Evolutionary conservation across 169 alveolate species (phyloP).

Genomic region (Plasmodium reichenowi): DNA sequence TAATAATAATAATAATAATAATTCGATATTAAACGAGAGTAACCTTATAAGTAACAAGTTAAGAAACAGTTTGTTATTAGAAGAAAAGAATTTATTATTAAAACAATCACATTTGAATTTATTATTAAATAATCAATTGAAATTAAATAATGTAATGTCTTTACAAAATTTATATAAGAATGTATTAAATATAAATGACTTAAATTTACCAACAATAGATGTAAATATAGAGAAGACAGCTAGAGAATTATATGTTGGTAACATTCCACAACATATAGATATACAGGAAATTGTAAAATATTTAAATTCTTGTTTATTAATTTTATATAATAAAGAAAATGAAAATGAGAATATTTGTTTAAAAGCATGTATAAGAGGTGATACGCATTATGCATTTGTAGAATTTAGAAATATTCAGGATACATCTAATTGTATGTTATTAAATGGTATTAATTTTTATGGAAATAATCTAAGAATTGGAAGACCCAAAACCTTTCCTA

Average conservation of each 20-base stretch:
- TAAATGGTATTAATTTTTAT: slow-evolving; percentile 82
- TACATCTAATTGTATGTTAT: slow-evolving; percentile 88
- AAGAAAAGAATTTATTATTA: slow-evolving; percentile 1
- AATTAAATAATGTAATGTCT: slow-evolving; percentile 6
- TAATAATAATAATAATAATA: neutral
- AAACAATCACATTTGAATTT: slow-evolving; percentile 26
- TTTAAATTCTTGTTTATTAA: slow-evolving; percentile 82
- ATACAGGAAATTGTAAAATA: slow-evolving; percentile 85
- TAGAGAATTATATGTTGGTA: slow-evolving; percentile 89
- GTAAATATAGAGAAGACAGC: slow-evolving; percentile 79
- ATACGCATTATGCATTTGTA: slow-evolving; percentile 96
- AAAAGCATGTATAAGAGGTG: slow-evolving; percentile 94
- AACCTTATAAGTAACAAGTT: neutral
- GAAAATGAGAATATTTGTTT: slow-evolving; percentile 79
- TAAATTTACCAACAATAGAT: slow-evolving; percentile 38
- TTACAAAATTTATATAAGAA: slow-evolving; percentile 35
- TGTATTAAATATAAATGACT: slow-evolving; percentile 16
- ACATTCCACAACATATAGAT: slow-evolving; percentile 84
- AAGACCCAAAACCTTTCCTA: slow-evolving; percentile 83
- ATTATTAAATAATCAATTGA: slow-evolving; percentile 27
- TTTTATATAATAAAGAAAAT: slow-evolving; percentile 84
- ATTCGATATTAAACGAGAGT: neutral
- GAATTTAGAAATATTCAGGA: slow-evolving; percentile 95
- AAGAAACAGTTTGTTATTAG: neutral
- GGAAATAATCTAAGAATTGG: slow-evolving; percentile 80